Percentiles rank a stretch among this genome's conserved stretches.
phyloP scores from a whole-genome alignment of 2,329 filamentous ascomycete species.

The Hypocreales sp. region DNA sequence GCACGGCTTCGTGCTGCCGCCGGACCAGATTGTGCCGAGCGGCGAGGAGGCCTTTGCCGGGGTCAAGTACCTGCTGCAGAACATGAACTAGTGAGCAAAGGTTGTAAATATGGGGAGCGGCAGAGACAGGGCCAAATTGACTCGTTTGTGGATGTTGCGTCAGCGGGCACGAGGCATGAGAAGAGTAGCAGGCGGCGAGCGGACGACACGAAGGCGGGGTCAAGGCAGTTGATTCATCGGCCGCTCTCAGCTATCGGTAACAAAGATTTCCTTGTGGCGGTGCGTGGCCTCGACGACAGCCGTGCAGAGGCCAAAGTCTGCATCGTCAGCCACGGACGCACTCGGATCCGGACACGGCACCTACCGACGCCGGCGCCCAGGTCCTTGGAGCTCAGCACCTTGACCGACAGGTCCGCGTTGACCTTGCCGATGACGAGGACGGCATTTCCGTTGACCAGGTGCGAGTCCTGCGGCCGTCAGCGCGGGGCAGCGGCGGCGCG shows the following conservation, averaged over 20 bases:
- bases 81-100: too few species aligned
- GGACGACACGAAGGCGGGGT: too few species aligned
- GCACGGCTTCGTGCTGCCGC: conserved; percentile 27
- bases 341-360: too few species aligned
- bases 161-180: too few species aligned
- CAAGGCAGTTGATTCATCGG: too few species aligned
- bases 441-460: conserved; percentile 52
- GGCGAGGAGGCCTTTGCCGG: conserved; percentile 27
- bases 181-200: too few species aligned
- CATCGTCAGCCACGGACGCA: not conserved
- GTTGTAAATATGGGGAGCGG: too few species aligned
- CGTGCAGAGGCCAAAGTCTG: conserved; percentile 63
- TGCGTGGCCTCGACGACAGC: conserved; percentile 79
- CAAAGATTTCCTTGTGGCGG: conserved; percentile 63
- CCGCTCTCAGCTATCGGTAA: conserved; percentile 38
- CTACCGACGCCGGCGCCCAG: conserved; percentile 54
- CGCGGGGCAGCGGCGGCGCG: not conserved
- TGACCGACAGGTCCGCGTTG: conserved; percentile 54
- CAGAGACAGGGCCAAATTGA: too few species aligned
- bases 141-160: too few species aligned
- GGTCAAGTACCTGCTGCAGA: conserved; percentile 42
- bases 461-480: conserved; percentile 40
- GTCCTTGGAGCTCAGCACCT: conserved; percentile 53
- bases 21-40: conserved; percentile 24
- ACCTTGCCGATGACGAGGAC: conserved; percentile 73